These are phyloP conservation scores for Aspergillus unguis DNA, from an alignment of 2,329 filamentous ascomycete genomes.

Conservation along the genomic window DNA sequence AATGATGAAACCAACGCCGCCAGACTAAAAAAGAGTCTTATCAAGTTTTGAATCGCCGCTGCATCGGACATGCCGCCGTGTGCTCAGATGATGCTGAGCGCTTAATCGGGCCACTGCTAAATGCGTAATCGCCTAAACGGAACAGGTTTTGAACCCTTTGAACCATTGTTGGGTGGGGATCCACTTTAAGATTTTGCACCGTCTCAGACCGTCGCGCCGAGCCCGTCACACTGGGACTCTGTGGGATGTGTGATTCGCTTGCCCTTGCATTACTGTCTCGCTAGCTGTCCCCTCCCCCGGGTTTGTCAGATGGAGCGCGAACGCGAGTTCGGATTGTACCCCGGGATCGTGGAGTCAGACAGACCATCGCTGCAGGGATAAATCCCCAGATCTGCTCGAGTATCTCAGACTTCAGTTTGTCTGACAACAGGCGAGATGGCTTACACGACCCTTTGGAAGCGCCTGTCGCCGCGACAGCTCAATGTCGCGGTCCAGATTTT, in stretches of 20 bases:
- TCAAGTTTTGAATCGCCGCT: background rate
- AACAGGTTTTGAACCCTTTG: background rate
- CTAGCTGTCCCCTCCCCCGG: background rate
- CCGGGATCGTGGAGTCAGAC: too few species aligned
- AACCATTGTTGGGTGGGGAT: background rate
- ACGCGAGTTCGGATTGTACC: too few species aligned
- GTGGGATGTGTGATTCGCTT: too few species aligned
- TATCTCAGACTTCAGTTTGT: slow-evolving; percentile 10
- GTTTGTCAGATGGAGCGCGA: background rate
- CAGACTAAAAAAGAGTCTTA: background rate
- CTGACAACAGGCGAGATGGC: slow-evolving; percentile 14
- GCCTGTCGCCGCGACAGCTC: slow-evolving; percentile 42
- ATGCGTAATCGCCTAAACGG: background rate
- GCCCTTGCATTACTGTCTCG: background rate
- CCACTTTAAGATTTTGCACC: background rate
- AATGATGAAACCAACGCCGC: background rate
- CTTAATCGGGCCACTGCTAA: background rate
- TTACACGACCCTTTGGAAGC: slow-evolving; percentile 43
- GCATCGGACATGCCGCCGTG: background rate
- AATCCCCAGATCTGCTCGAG: too few species aligned
- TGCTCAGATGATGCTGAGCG: background rate
- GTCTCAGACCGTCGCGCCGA: too few species aligned
- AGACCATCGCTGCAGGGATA: too few species aligned
- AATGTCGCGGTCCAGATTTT: slow-evolving; percentile 38
- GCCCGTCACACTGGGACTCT: too few species aligned